Evolutionary conservation across 2,329 filamentous ascomycete species (phyloP).

Genomic region (Teratosphaeriaceae sp.): DNA sequence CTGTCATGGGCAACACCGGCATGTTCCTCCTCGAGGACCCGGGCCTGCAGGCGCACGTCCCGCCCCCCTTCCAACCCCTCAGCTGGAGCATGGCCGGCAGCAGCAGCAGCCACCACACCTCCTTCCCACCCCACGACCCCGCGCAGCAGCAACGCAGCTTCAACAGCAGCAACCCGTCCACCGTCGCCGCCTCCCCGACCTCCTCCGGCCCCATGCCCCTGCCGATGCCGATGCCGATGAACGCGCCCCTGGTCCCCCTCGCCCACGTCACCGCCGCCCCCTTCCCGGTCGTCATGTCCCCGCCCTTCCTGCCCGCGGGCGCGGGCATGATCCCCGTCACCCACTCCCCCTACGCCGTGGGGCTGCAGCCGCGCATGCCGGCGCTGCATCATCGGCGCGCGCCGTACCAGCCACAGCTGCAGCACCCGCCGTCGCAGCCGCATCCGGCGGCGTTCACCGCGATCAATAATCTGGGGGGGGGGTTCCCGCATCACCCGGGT

Average conservation of each 20-base stretch:
- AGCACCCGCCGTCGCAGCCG: conserved; percentile 9
- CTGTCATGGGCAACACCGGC: conserved; percentile 42
- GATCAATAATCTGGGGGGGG: no score
- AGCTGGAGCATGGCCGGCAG: conserved; percentile 24
- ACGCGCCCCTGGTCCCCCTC: conserved; percentile 15
- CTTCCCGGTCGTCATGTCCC: conserved; percentile 24
- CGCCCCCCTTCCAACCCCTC: conserved; percentile 21
- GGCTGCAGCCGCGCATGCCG: conserved; percentile 22
- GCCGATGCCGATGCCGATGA: no score
- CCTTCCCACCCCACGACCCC: not conserved
- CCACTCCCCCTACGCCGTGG: conserved; percentile 17
- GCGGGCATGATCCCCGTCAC: conserved; percentile 13
- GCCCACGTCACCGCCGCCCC: conserved; percentile 27
- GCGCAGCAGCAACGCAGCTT: no score
- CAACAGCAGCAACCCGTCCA: conserved; percentile 13
- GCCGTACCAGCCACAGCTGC: conserved; percentile 7
- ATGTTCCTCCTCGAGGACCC: conserved; percentile 44
- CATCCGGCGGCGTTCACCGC: conserved; percentile 16
- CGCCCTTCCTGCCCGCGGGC: conserved; percentile 13
- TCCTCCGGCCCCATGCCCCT: no score
- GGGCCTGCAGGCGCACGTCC: conserved; percentile 32
- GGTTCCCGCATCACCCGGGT: conserved; percentile 11
- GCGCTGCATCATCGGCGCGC: conserved; percentile 6
- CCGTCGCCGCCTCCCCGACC: conserved; percentile 17
- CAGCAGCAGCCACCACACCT: conserved; percentile 10